Conservation (phyloP, 352 stramenopile genomes). For the Peronospora destructor region DNA sequence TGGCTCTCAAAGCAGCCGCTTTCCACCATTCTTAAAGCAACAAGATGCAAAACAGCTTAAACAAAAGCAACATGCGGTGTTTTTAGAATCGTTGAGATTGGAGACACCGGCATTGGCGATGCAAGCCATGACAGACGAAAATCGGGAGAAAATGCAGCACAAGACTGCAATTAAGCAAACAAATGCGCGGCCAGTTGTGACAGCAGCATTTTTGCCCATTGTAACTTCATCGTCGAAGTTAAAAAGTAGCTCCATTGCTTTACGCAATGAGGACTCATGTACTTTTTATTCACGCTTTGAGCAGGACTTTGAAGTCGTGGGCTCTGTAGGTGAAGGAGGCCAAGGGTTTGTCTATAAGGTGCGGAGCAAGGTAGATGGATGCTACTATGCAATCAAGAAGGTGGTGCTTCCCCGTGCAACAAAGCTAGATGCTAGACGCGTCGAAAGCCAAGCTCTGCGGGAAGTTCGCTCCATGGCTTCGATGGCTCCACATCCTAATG, state of each 20-base stretch:
- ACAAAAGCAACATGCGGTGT: conserved; percentile 19
- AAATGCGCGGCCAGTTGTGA: conserved; percentile 13
- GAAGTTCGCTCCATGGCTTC: conserved; percentile 74
- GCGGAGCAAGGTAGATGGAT: conserved; percentile 61
- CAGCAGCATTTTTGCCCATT: conserved; percentile 15
- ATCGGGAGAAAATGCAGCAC: conserved; percentile 5
- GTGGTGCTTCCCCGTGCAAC: conserved; percentile 44
- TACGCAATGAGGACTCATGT: conserved; percentile 1
- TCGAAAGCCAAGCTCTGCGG: conserved; percentile 53
- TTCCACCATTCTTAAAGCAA: conserved; percentile 37
- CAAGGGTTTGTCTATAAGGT: conserved; percentile 76
- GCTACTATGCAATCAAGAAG: conserved; percentile 76
- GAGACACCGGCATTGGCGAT: conserved; percentile 13
- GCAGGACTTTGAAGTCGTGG: conserved; percentile 67
- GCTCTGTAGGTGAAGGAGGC: conserved; percentile 56
- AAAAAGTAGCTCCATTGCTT: background rate
- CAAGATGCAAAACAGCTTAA: conserved; percentile 19
- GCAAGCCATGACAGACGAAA: conserved; percentile 13
- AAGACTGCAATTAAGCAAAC: conserved; percentile 22
- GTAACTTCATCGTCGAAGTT: conserved; percentile 12
- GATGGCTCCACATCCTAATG: conserved; percentile 61
- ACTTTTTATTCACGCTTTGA: conserved; percentile 43
- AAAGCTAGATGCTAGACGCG: conserved; percentile 31
- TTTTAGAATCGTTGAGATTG: conserved; percentile 24
- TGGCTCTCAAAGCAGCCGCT: conserved; percentile 26